phyloP scores from a whole-genome alignment of 805 yeast species.

The Clavispora vitiphila region DNA sequence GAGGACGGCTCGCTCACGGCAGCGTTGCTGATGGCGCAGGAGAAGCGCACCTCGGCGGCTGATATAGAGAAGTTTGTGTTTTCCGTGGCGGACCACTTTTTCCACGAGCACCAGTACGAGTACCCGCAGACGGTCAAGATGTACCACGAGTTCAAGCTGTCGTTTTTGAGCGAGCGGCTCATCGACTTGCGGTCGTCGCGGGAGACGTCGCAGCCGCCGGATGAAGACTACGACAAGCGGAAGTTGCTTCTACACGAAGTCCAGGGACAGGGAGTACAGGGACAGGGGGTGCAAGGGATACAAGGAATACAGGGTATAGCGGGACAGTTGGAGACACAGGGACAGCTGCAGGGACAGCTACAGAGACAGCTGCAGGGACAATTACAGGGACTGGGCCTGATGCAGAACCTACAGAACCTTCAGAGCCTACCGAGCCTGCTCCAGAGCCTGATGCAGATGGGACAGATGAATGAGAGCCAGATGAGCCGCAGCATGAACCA shows the following conservation, averaged over 20 bases:
- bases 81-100: slow-evolving; percentile 39
- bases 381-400: not conserved
- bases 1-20: slow-evolving; percentile 3
- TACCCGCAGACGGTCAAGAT: slow-evolving; percentile 40
- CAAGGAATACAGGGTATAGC: too few species aligned
- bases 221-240: not conserved
- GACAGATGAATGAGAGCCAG: not conserved
- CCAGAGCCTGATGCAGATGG: not conserved
- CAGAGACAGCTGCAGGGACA: not conserved
- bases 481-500: too few species aligned
- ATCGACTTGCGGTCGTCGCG: slow-evolving; percentile 18
- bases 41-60: slow-evolving; percentile 4
- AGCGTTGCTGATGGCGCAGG: slow-evolving; percentile 4
- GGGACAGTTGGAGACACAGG: not conserved
- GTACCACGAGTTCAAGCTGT: slow-evolving; percentile 39
- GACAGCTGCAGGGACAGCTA: not conserved
- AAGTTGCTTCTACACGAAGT: not conserved
- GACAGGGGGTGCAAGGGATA: too few species aligned
- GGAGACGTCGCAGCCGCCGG: not conserved
- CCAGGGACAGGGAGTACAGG: too few species aligned
- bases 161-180: slow-evolving; percentile 38
- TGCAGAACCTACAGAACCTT: not conserved
- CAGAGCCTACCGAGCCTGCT: too few species aligned
- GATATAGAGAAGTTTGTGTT: slow-evolving; percentile 39
- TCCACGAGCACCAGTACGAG: slow-evolving; percentile 35